Evolutionary conservation across 805 yeast genomes (phyloP).

Genomic region (Candida fluviatilis): DNA sequence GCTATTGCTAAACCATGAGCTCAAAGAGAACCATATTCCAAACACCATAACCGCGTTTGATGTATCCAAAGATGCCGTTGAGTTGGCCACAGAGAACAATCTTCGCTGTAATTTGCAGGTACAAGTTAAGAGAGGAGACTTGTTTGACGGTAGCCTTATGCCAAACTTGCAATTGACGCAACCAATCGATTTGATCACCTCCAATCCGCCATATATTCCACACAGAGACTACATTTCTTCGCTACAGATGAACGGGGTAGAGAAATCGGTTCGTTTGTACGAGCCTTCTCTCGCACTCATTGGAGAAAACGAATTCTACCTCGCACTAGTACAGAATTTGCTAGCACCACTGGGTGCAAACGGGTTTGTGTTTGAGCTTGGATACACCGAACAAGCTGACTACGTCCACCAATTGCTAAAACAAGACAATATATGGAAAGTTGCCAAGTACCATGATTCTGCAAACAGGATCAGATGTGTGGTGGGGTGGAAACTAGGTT

Average conservation of each 20-base stretch:
- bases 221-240: slow-evolving; percentile 35
- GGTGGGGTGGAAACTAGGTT: slow-evolving; percentile 49
- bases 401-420: slow-evolving; percentile 25
- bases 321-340: slow-evolving; percentile 47
- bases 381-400: slow-evolving; percentile 53
- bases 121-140: slow-evolving; percentile 11
- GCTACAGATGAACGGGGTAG: slow-evolving; percentile 38
- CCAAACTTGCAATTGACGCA: slow-evolving; percentile 4
- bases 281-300: slow-evolving; percentile 82
- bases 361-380: slow-evolving; percentile 76
- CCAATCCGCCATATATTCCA: slow-evolving; percentile 93
- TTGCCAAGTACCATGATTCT: slow-evolving; percentile 48
- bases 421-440: slow-evolving; percentile 40
- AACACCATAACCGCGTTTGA: slow-evolving; percentile 48
- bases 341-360: slow-evolving; percentile 37
- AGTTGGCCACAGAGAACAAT: slow-evolving; percentile 45
- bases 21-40: slow-evolving; percentile 8
- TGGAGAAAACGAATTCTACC: slow-evolving; percentile 72
- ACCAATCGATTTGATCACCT: slow-evolving; percentile 51
- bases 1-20: slow-evolving; percentile 36
- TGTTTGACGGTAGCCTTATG: slow-evolving; percentile 9
- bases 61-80: slow-evolving; percentile 48
- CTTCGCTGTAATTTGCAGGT: slow-evolving; percentile 4
- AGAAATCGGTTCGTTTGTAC: slow-evolving; percentile 58
- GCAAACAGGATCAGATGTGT: slow-evolving; percentile 55